Base-by-base conservation (phyloP, 805 yeast species). In the Metschnikowia rubicola region DNA sequence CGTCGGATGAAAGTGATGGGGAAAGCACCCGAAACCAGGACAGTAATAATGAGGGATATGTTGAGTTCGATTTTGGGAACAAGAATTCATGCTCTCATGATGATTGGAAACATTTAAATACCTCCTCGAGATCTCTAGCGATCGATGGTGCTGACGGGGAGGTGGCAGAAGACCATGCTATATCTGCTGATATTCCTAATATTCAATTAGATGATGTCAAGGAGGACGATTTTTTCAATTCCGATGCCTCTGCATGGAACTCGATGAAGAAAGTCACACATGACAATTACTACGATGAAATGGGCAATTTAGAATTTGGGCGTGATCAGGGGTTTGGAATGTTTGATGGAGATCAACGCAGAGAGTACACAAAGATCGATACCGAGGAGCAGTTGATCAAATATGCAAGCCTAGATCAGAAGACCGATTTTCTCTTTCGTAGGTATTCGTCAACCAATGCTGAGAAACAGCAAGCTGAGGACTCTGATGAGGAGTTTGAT, bases 331-430 rank as follows among this genome's bases (percentile, higher is more conserved):
- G 43, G 1, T 56, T 53, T 19, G 63, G 58, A 50, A 28, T 63
- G 4, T 64, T 69, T 17, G 70, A 75, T 29, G 73, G 58, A 30
- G 54, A 58, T 30, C 80, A 81, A 1, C 78, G 78, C 35, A 79
- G 74, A 26, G 92, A 96, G 0, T 94, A 94, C 63, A 94, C 98
- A 0, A 84, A 95, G 58, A 85, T 94, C 8, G 88, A 89, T 29
- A 86, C 83, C 1, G 94, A 88, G 56, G 89, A 84, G 53, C 97
- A 94, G 61, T 88, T 90, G 8, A 84, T 84, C 17, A 81, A 83
- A 53, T 86, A 86, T 51, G 61, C 69, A 13, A 71, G 71, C 48
- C 66, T 79, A 59, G 76, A 80, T 57, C 66, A 70, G 50, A 72
- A 75, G 51, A 79, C 82, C 17, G 83, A 79, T 48, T 80, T 75